A percentile compares a stretch with the other conserved stretches of the same genome.
phyloP scores from a whole-genome alignment of 2,329 filamentous ascomycete genomes.

The Monilinia polystroma region DNA sequence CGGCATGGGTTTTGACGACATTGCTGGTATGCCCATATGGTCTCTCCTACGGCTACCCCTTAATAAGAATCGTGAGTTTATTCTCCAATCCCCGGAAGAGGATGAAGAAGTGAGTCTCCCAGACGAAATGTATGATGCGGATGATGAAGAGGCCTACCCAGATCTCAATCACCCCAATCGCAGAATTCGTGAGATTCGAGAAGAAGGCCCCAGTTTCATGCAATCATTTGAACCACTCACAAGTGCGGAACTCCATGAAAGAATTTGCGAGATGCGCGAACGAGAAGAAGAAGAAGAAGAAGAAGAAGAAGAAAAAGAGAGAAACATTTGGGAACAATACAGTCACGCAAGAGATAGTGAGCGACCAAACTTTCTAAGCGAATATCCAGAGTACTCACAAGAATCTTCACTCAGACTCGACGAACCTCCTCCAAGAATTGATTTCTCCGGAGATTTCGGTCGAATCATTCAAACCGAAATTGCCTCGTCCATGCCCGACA shows the following conservation, averaged over 20 bases:
- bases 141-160: not conserved
- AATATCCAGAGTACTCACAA: not conserved
- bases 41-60: not conserved
- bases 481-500: too few species aligned
- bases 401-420: not conserved
- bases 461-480: not conserved
- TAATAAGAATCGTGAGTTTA: not conserved
- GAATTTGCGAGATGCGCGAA: not conserved
- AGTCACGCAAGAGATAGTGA: conserved; percentile 17
- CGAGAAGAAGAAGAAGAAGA: not conserved
- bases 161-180: not conserved
- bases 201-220: not conserved
- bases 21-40: not conserved
- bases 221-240: too few species aligned
- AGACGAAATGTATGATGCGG: not conserved
- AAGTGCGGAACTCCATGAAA: not conserved
- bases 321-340: not conserved
- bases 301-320: not conserved
- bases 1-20: not conserved
- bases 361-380: conserved; percentile 4
- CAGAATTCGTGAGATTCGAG: not conserved
- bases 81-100: not conserved
- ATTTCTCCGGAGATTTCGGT: not conserved
- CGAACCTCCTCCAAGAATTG: not conserved
- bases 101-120: not conserved